Evolutionary conservation across 352 stramenopile genomes (phyloP).

Genomic region (Phytopythium mirpurense): DNA sequence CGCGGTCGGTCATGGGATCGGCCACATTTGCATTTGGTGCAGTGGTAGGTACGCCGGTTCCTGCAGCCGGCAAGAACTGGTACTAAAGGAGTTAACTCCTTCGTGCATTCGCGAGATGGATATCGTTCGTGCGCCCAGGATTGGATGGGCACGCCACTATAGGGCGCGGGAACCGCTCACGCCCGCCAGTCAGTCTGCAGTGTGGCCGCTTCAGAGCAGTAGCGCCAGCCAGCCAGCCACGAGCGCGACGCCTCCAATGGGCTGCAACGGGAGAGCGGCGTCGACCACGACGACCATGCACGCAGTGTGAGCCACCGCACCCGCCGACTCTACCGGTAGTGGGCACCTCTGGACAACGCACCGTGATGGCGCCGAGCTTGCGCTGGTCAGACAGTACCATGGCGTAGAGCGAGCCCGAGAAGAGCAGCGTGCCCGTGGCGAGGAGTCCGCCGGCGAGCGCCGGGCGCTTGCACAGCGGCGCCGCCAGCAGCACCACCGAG

Average conservation of each 20-base stretch:
- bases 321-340: not conserved
- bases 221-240: conserved; percentile 71
- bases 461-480: conserved; percentile 57
- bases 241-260: conserved; percentile 58
- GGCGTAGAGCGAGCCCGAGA: conserved; percentile 75
- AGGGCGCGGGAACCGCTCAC: no score
- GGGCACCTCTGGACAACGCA: conserved; percentile 18
- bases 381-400: conserved; percentile 71
- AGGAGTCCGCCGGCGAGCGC: conserved; percentile 52
- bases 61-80: no score
- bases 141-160: no score
- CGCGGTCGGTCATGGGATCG: no score
- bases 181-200: no score
- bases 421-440: conserved; percentile 56
- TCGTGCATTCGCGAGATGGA: no score
- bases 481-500: conserved; percentile 66
- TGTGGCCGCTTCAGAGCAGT: conserved; percentile 63
- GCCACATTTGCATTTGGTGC: no score
- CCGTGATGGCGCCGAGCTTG: conserved; percentile 75
- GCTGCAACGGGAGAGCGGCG: conserved; percentile 19
- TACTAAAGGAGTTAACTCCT: no score
- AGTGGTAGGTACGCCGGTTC: no score
- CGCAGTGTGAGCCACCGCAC: not conserved
- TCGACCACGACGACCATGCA: no score
- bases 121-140: no score